Evolutionary conservation across 2,329 filamentous ascomycete species (phyloP), one percentile per base, ranked within the genome.

Genomic region (Eutypella sp.): DNA sequence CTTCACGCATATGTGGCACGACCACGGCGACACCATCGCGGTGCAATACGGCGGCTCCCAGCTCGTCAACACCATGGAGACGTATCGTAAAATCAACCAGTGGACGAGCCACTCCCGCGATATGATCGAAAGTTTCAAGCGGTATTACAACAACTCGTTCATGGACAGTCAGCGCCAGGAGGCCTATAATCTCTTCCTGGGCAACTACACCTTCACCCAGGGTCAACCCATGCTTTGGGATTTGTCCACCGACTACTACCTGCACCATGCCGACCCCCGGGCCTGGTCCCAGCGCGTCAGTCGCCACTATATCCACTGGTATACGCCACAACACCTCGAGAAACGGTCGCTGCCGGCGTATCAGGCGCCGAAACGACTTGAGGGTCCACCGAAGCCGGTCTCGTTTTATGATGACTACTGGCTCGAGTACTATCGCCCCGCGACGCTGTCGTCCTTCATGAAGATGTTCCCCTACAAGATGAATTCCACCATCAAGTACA

Each of bases 111-210:
- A 96, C 65, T 96, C 92, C 2, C 81, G 93, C 55, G 93, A 99
- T 65, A 97, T 99, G 92, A 91, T 99, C 19, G 93, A 99, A 69
- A 96, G 89, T 64, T 96, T 99, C 73, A 99, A 97, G 66, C 82
- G 93, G 23, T 99, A 97, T 66, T 99, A 99, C 67, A 96, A 97
- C 69, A 99, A 99, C 62, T 95, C 92, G 0, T 99, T 99, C 64
- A 78, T 99, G 8, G 93, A 99, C 65, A 91, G 87, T n/a, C 93
- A 99, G 63, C 83, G 93, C 25, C 93, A 99, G 67, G 93, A 99
- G 67, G 93, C 93, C 1, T 97, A 97, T 67, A 99, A 99, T 56
- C 74, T 99, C 9, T 99, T 99, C 61, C 77, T 99, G 1, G 93
- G 93, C 6, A 96, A 97, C 61, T 99, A 99, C 64, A 88, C 91